Evolutionary conservation across 257 asterid genomes (phyloP).

Genomic region (Linderniella brevidens): DNA sequence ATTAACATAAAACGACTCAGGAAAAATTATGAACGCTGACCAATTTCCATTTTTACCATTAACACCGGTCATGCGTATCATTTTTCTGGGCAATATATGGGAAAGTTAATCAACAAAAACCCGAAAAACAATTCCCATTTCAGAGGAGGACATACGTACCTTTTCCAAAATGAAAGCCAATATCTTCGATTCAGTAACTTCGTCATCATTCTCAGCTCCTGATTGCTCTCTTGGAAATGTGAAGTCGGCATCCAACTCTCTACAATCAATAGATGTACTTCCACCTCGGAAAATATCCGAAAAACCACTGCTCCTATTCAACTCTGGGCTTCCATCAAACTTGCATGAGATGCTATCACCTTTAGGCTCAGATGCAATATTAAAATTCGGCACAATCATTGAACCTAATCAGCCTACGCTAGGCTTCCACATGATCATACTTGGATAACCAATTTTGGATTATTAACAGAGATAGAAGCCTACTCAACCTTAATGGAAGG

Average conservation of each 20-base stretch:
- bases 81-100: too few species aligned
- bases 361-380: conserved; percentile 36
- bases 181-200: conserved; percentile 81
- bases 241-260: conserved; percentile 41
- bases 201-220: conserved; percentile 69
- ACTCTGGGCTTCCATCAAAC: conserved; percentile 60
- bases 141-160: conserved; percentile 22
- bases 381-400: conserved; percentile 42
- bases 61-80: too few species aligned
- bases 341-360: conserved; percentile 18
- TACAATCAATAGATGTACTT: conserved; percentile 21
- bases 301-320: conserved; percentile 24
- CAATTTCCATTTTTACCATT: too few species aligned
- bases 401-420: conserved; percentile 10
- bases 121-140: too few species aligned
- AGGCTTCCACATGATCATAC: background rate
- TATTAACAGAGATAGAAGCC: too few species aligned
- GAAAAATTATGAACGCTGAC: too few species aligned
- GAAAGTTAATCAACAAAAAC: too few species aligned
- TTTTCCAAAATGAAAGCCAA: conserved; percentile 84
- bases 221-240: conserved; percentile 52
- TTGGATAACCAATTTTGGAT: background rate
- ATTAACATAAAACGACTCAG: too few species aligned
- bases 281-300: conserved; percentile 21
- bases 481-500: conserved; percentile 56